These are phyloP conservation scores for Coniferiporia sulphurascens DNA, from an alignment of 1,284 basidiomycete genomes.

Conservation along the genomic window DNA sequence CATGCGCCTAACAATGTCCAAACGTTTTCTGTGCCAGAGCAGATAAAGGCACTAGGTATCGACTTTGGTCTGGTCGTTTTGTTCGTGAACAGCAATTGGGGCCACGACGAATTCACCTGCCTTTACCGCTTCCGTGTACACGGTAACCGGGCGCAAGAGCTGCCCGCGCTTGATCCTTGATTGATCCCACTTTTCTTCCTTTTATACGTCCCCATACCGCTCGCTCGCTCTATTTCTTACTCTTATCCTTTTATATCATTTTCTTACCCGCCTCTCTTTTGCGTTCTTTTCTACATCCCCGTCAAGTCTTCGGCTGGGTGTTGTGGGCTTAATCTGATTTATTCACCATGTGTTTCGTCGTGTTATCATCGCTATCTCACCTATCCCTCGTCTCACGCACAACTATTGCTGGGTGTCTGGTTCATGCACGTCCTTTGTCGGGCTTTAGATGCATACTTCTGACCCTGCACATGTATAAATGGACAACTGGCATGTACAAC, in stretches of 20 bases:
- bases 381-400: not conserved
- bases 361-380: conserved; percentile 8
- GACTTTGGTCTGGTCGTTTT: conserved; percentile 82
- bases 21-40: conserved; percentile 75
- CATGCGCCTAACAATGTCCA: conserved; percentile 68
- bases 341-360: conserved; percentile 2
- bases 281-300: not conserved
- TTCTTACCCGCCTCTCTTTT: not conserved
- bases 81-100: conserved; percentile 83
- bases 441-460: not conserved
- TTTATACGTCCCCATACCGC: not conserved
- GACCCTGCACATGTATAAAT: not conserved
- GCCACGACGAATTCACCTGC: conserved; percentile 79
- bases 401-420: not conserved
- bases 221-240: not conserved
- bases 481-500: conserved; percentile 6
- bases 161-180: conserved; percentile 9
- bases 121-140: conserved; percentile 84
- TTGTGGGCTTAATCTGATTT: conserved; percentile 2
- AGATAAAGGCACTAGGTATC: conserved; percentile 63
- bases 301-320: not conserved
- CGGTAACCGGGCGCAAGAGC: conserved; percentile 37
- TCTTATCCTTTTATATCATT: not conserved
- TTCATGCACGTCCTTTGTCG: not conserved
- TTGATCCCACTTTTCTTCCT: not conserved